Evolutionary conservation across 208 protist species (phyloP).

Genomic region (Wallacemonas collosoma): DNA sequence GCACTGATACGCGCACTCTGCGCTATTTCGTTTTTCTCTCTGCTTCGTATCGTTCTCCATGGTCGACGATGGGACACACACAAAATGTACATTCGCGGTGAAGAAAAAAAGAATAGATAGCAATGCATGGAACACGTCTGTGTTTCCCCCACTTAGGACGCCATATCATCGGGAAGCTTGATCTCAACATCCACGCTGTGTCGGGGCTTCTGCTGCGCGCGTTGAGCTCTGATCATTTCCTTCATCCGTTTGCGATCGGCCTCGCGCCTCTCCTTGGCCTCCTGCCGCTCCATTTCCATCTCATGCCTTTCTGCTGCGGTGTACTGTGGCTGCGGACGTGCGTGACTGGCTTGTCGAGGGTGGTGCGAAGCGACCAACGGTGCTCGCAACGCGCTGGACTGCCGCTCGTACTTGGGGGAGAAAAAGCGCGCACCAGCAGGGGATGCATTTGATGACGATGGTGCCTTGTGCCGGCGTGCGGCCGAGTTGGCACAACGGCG

Average conservation of each 20-base stretch:
- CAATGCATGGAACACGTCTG: not conserved
- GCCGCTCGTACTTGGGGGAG: conserved; percentile 16
- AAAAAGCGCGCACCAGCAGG: conserved; percentile 9
- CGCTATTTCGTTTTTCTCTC: too few relatives aligned
- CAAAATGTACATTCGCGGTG: not conserved
- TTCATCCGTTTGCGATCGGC: conserved; percentile 71
- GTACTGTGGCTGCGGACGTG: conserved; percentile 27
- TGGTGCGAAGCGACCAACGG: conserved; percentile 21
- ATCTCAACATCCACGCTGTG: conserved; percentile 58
- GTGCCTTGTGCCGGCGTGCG: not conserved
- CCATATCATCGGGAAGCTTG: conserved; percentile 51
- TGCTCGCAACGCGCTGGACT: conserved; percentile 11
- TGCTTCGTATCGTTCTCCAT: too few relatives aligned
- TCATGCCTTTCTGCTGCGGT: conserved; percentile 33
- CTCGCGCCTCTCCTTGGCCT: conserved; percentile 64
- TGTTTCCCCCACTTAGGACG: conserved; percentile 21
- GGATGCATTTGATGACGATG: conserved; percentile 8
- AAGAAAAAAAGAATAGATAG: conserved; percentile 3
- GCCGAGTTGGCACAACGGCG: conserved; percentile 17
- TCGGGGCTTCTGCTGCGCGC: conserved; percentile 39
- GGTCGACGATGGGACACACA: too few relatives aligned
- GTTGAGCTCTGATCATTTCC: conserved; percentile 69
- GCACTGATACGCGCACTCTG: too few relatives aligned
- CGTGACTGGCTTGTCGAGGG: conserved; percentile 46
- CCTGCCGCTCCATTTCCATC: conserved; percentile 42